phyloP scores from a whole-genome alignment of 352 stramenopile species.

The Pythium vanterpoolii region DNA sequence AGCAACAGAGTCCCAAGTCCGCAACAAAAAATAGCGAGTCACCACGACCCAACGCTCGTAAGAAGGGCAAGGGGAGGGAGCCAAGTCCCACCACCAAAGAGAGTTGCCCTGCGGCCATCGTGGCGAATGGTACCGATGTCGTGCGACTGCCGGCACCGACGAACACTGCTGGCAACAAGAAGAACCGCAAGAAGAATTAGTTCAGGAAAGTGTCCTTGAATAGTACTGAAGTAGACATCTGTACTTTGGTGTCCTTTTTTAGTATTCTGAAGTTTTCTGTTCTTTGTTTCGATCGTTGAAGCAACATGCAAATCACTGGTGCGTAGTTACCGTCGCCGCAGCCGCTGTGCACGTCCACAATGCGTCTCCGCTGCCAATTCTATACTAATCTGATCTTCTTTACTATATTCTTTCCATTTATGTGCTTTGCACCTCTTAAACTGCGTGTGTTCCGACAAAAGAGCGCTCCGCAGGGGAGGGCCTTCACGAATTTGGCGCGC shows the following conservation, averaged over 20 bases:
- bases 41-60: constrained; percentile 2
- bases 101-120: background rate
- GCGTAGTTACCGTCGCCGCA: background rate
- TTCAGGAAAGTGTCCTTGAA: background rate
- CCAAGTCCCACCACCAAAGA: background rate
- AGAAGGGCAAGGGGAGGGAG: constrained; percentile 17
- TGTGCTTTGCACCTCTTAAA: background rate
- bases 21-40: background rate
- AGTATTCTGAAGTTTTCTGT: background rate
- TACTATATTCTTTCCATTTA: background rate
- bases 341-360: background rate
- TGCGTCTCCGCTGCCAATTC: background rate
- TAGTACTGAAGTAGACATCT: constrained; percentile 6
- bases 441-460: background rate
- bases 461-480: constrained; percentile 44
- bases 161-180: constrained; percentile 9
- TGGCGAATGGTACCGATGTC: constrained; percentile 5
- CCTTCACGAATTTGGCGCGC: constrained; percentile 81
- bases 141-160: constrained; percentile 13
- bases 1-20: background rate
- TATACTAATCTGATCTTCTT: background rate
- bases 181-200: constrained; percentile 21
- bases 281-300: background rate
- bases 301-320: constrained; percentile 4
- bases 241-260: too few relatives aligned